phyloP scores from a whole-genome alignment of 495 filamentous ascomycete species.

The Xylaria intraflava region DNA sequence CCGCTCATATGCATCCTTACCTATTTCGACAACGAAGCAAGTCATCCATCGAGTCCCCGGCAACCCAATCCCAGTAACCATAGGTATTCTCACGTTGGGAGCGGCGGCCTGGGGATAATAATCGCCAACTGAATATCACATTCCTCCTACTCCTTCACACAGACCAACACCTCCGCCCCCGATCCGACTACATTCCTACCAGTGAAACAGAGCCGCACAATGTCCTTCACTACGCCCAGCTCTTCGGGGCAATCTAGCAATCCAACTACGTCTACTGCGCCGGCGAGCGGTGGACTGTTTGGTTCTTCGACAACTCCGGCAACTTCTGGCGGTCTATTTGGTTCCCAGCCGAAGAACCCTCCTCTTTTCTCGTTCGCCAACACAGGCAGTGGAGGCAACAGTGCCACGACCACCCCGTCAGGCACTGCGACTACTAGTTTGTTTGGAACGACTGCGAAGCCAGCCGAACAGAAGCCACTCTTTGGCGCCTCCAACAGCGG shows the following conservation, averaged over 20 bases:
- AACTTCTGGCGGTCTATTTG: conserved; percentile 15
- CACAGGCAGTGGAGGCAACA: conserved; percentile 13
- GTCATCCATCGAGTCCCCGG: not conserved
- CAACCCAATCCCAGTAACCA: not conserved
- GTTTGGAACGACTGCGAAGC: conserved; percentile 44
- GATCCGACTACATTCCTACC: conserved; percentile 13
- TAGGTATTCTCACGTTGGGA: not conserved
- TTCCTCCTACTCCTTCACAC: conserved; percentile 13
- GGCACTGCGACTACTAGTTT: conserved; percentile 25
- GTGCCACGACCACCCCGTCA: conserved; percentile 19
- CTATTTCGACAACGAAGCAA: not conserved
- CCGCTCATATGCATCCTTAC: not conserved
- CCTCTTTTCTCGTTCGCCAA: conserved; percentile 40
- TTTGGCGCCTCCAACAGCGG: conserved; percentile 26
- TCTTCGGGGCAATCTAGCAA: conserved; percentile 32
- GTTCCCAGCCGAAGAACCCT: conserved; percentile 16
- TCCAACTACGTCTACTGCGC: conserved; percentile 34
- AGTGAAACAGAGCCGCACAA: conserved; percentile 4
- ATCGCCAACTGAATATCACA: conserved; percentile 9
- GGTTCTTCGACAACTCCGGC: conserved; percentile 22
- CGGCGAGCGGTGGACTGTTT: conserved; percentile 34
- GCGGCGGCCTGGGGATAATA: conserved; percentile 12
- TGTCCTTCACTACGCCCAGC: conserved; percentile 30
- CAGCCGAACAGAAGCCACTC: conserved; percentile 24
- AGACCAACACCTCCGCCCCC: not conserved